Percentiles rank a stretch among this genome's conserved stretches.
phyloP scores from a whole-genome alignment of 768 basidiomycete genomes.

The Austroboletus eburneus region DNA sequence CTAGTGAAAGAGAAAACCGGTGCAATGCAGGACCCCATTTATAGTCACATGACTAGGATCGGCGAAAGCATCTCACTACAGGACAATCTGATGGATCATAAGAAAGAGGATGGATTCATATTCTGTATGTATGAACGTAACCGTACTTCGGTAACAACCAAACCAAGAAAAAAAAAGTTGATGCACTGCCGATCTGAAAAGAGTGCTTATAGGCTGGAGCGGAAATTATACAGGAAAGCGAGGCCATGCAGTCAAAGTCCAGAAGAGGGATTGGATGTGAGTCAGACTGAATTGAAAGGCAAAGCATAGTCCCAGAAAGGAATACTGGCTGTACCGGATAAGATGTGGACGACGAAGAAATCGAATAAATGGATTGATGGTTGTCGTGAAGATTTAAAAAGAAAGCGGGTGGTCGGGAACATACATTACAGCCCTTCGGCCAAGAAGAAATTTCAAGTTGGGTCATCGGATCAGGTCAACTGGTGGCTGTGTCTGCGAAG shows the following conservation, averaged over 20 bases:
- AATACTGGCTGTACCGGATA: slow-evolving; percentile 16
- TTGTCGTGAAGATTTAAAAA: slow-evolving; percentile 19
- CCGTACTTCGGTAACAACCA: slow-evolving; percentile 14
- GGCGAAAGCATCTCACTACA: neutral
- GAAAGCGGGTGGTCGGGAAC: slow-evolving; percentile 5
- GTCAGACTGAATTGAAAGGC: slow-evolving; percentile 6
- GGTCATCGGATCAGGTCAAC: slow-evolving; percentile 54
- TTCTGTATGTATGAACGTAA: slow-evolving; percentile 20
- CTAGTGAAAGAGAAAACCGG: neutral
- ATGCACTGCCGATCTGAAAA: slow-evolving; percentile 10
- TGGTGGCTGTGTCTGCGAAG: slow-evolving; percentile 63
- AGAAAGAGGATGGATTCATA: slow-evolving; percentile 19
- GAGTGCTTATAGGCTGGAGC: slow-evolving; percentile 9
- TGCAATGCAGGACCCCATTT: neutral
- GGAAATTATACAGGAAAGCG: slow-evolving; percentile 12
- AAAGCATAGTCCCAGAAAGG: slow-evolving; percentile 26
- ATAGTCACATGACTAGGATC: slow-evolving; percentile 26
- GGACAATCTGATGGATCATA: neutral
- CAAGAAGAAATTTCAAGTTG: neutral
- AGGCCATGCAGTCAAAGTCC: slow-evolving; percentile 27
- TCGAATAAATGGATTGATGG: slow-evolving; percentile 19
- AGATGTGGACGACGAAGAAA: slow-evolving; percentile 12
- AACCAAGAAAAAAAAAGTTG: slow-evolving; percentile 22
- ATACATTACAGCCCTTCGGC: slow-evolving; percentile 5
- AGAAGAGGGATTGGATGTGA: slow-evolving; percentile 19